Percentiles rank a stretch among this genome's conserved stretches.
phyloP scores from a whole-genome alignment of 192 early-diverging fungal genomes.

The Entomortierella chlamydospora region DNA sequence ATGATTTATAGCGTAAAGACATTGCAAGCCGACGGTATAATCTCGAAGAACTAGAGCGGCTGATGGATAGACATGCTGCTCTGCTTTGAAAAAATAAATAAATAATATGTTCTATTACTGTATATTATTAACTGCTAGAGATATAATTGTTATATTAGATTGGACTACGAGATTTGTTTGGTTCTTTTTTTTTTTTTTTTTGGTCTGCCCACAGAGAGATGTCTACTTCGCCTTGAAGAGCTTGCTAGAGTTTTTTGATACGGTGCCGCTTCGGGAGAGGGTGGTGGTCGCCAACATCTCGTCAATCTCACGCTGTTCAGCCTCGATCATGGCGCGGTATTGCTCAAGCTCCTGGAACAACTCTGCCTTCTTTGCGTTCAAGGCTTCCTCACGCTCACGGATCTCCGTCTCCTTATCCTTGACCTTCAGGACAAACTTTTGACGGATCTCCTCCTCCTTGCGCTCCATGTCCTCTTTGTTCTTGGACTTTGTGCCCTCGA shows the following conservation, averaged over 20 bases:
- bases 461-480: conserved; percentile 78
- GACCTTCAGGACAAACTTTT: conserved; percentile 62
- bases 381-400: conserved; percentile 57
- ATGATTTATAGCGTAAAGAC: conserved; percentile 30
- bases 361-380: conserved; percentile 48
- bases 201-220: neutral
- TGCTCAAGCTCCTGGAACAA: conserved; percentile 42
- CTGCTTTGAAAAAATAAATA: conserved; percentile 14
- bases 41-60: conserved; percentile 37
- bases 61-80: conserved; percentile 46
- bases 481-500: conserved; percentile 71
- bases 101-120: too few species aligned
- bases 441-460: conserved; percentile 80
- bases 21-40: conserved; percentile 21
- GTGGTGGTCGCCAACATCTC: conserved; percentile 32
- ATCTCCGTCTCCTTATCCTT: conserved; percentile 60
- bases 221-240: conserved; percentile 44
- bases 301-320: conserved; percentile 40
- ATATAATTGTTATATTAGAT: too few species aligned
- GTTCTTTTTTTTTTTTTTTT: neutral
- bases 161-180: too few species aligned
- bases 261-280: conserved; percentile 26
- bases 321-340: conserved; percentile 26
- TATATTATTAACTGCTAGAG: too few species aligned
- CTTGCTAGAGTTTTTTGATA: conserved; percentile 36